These are phyloP conservation scores for Apiospora rasikravindrae DNA, from an alignment of 2,329 filamentous ascomycete genomes.

Conservation along the genomic window DNA sequence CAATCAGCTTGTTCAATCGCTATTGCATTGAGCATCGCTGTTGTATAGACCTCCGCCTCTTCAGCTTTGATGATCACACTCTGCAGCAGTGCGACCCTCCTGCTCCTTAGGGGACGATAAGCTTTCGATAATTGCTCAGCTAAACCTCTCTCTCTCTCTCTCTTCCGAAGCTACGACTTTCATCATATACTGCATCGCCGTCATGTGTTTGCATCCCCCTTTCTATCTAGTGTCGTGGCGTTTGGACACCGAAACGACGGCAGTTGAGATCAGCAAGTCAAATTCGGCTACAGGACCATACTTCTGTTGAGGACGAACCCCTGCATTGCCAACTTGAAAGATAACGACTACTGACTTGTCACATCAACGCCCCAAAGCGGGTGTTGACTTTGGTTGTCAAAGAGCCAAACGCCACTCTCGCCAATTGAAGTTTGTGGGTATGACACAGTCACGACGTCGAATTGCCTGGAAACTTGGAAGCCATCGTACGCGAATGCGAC, in stretches of 20 bases:
- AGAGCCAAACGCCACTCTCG: not conserved
- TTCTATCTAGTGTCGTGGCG: not conserved
- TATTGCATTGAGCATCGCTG: not conserved
- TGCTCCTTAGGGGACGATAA: not conserved
- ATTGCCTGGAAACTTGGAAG: not conserved
- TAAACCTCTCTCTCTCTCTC: not conserved
- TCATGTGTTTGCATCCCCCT: not conserved
- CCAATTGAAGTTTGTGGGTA: not conserved
- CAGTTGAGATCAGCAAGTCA: not conserved
- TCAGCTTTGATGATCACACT: not conserved
- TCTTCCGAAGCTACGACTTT: not conserved
- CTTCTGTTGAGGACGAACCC: not conserved
- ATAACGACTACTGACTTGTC: not conserved
- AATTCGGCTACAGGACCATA: not conserved
- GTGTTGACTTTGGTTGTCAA: not conserved
- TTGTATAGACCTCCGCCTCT: not conserved
- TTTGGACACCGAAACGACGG: not conserved
- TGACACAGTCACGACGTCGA: not conserved
- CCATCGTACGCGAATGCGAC: not conserved
- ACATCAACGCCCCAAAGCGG: not conserved
- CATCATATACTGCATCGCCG: not conserved
- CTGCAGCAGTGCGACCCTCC: not conserved
- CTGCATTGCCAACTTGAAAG: not conserved
- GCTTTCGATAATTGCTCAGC: not conserved
- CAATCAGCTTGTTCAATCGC: not conserved